A percentile compares a stretch with the other conserved stretches of the same genome.
These are phyloP conservation scores for Backusella psychrophila DNA, from an alignment of 192 early-diverging fungal genomes.

Conservation along the genomic window DNA sequence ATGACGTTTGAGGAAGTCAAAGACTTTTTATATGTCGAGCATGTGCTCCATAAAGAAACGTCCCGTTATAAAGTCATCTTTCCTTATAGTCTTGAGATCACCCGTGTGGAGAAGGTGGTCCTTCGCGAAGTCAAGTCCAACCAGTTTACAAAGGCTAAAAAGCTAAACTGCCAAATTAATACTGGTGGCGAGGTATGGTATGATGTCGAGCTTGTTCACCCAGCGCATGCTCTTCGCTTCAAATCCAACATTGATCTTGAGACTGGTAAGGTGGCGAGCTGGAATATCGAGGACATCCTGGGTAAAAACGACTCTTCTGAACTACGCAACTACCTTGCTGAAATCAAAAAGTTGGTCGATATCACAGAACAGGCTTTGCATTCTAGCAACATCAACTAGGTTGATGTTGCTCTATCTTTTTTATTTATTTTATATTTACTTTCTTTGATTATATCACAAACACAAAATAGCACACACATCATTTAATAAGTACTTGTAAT, in stretches of 20 bases:
- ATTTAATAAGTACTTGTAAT: not conserved
- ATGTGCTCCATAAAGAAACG: constrained; percentile 15
- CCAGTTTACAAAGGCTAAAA: not conserved
- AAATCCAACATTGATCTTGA: constrained; percentile 23
- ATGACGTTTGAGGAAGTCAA: constrained; percentile 36
- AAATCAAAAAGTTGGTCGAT: not conserved
- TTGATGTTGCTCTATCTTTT: too few relatives aligned
- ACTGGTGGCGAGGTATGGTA: constrained; percentile 19
- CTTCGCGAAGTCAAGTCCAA: not conserved
- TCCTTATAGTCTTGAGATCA: constrained; percentile 30
- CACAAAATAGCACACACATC: too few relatives aligned
- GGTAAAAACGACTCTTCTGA: not conserved
- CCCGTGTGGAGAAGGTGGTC: constrained; percentile 9
- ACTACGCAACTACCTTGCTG: not conserved
- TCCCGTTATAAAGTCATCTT: constrained; percentile 19
- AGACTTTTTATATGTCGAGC: constrained; percentile 24
- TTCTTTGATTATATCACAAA: too few relatives aligned
- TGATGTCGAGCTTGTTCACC: constrained; percentile 24
- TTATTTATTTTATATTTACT: too few relatives aligned
- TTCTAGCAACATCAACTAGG: not conserved
- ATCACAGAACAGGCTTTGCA: not conserved
- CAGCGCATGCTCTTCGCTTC: not conserved
- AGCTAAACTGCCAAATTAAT: not conserved
- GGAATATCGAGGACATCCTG: constrained; percentile 32
- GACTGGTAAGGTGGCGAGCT: constrained; percentile 14